These are phyloP conservation scores for Cenococcum geophilum DNA, from an alignment of 495 filamentous ascomycete species.

Conservation along the genomic window DNA sequence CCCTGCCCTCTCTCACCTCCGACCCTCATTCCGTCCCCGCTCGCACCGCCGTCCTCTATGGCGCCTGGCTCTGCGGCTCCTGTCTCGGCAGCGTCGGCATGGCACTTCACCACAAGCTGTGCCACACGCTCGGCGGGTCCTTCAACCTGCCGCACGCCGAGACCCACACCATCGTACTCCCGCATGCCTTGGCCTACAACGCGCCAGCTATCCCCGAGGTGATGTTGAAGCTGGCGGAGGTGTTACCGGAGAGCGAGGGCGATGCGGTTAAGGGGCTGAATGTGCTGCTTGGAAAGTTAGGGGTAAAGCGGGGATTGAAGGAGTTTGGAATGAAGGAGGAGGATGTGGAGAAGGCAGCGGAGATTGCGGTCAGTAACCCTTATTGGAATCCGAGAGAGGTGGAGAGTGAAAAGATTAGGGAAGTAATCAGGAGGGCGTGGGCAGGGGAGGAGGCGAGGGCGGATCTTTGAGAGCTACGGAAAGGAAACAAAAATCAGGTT, in stretches of 20 bases:
- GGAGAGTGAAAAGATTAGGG: constrained; percentile 50
- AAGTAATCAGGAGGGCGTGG: constrained; percentile 61
- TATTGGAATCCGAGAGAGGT: constrained; percentile 58
- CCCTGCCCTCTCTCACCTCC: constrained; percentile 53
- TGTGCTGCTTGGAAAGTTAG: constrained; percentile 50
- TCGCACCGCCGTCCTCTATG: constrained; percentile 55
- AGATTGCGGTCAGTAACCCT: constrained; percentile 57
- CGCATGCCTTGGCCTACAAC: constrained; percentile 64
- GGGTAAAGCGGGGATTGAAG: constrained; percentile 53
- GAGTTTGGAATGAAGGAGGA: constrained; percentile 60
- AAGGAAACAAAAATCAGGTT: too few relatives aligned
- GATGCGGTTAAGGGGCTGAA: constrained; percentile 59
- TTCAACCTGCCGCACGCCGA: constrained; percentile 67
- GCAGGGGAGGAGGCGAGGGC: constrained; percentile 58
- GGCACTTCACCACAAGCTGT: constrained; percentile 67
- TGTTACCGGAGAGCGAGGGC: constrained; percentile 53
- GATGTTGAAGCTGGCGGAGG: constrained; percentile 53
- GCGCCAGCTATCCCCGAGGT: constrained; percentile 55
- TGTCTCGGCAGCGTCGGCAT: constrained; percentile 62
- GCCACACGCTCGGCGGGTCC: constrained; percentile 60
- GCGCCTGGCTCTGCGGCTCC: constrained; percentile 60
- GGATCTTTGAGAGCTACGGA: too few relatives aligned
- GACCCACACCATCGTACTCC: constrained; percentile 62
- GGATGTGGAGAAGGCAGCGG: constrained; percentile 59
- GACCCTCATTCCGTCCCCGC: constrained; percentile 46